Evolutionary conservation across 164 flowering plant genomes (phyloP), one percentile per base, ranked within the genome.

Genomic region (Amborella trichopoda): DNA sequence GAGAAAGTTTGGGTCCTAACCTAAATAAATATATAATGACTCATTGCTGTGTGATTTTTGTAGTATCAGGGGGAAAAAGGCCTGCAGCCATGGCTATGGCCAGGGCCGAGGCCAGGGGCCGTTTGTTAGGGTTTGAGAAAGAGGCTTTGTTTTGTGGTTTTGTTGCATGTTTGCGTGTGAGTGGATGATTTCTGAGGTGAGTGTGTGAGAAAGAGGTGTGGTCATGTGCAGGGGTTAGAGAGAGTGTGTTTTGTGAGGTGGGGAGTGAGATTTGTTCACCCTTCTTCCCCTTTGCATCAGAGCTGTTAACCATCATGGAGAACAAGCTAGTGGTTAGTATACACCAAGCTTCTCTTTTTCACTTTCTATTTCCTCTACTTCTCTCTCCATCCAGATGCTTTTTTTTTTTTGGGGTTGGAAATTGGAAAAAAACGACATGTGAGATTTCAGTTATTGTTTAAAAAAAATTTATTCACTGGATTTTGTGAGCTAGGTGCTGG

Each of bases 321-420:
- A 76, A 63, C 9, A 84, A 81, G 77, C 84, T 84, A 25, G 90
- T 81, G 82, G 90, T 81, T 32, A 23, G 78, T 72, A 47, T 61
- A 26, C 23, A 26, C 5, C 18, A 1, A 18, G 21, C 17, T 4
- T 16, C 9, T 40, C 9, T 23, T 44, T 40, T 26, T 18, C 16
- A 25, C 39, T 45, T 25, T 22, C 40, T 40, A 11, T 28, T 11
- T 4, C 14, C 5, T 3, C 14, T 26, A 41, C 16, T 16, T 28
- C 23, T 30, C 2, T 6, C 11, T 38, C 8, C 16, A 16, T 38
- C 20, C 41, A 6, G 6, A 8, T 20, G 19, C 17, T 11, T 10
- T 17, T 21, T 24, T 33, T 39, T 32, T 43, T 37, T 42, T 36
- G 28, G 5, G 21, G 10, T 24, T 40, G n/a, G n/a, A n/a, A n/a